Conservation (phyloP, 306 rosid genomes). For the Rosa persica region DNA sequence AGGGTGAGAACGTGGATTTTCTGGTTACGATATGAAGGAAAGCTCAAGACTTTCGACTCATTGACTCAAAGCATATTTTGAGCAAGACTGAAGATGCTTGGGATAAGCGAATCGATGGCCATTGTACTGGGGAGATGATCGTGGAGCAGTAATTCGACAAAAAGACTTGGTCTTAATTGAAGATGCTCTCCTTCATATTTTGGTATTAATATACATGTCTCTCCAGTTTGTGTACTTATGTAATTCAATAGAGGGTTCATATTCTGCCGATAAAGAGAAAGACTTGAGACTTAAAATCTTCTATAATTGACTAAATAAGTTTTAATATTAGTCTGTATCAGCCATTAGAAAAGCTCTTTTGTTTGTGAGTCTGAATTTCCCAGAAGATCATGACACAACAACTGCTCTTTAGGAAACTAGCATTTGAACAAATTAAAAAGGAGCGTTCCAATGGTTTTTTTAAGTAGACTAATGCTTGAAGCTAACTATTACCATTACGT, state of each 20-base stretch:
- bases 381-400: constrained; percentile 11
- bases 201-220: not conserved
- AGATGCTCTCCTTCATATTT: not conserved
- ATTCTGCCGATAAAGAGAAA: not conserved
- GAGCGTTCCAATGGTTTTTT: not conserved
- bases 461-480: constrained; percentile 2
- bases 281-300: not conserved
- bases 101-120: constrained; percentile 57
- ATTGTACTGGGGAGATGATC: constrained; percentile 62
- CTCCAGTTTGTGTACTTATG: not conserved
- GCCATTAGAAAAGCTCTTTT: not conserved
- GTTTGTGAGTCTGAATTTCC: constrained; percentile 9
- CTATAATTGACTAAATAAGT: not conserved
- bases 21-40: constrained; percentile 34
- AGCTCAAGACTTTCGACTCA: constrained; percentile 38
- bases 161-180: not conserved
- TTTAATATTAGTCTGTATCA: not conserved
- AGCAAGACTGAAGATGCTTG: constrained; percentile 75
- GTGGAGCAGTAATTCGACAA: constrained; percentile 34
- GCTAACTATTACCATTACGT: not conserved
- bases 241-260: not conserved
- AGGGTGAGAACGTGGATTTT: too few relatives aligned
- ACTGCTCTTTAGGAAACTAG: constrained; percentile 6
- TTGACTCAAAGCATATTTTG: constrained; percentile 55
- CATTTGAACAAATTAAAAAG: not conserved